Evolutionary conservation across 805 yeast genomes (phyloP), one percentile per base, ranked within the genome.

Genomic region (Saccharomycopsis synnaedendra): DNA sequence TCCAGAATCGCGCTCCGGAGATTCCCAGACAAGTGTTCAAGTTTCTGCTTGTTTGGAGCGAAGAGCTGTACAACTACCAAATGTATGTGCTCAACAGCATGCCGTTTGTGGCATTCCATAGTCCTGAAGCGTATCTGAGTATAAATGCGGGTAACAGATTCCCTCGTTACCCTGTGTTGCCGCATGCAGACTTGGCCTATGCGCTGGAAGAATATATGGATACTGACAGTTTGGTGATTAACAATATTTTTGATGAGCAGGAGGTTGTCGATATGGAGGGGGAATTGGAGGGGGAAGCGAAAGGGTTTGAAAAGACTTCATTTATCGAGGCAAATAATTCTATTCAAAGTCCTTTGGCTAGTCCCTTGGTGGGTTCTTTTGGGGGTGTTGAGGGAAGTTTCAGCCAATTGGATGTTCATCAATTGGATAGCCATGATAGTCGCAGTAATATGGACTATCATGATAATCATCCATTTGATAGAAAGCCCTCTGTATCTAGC

Each of bases 11-110:
- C 5, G 68, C 73, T 0, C 76, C 79, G 3, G 74, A 70, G 31
- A 60, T 73, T 6, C 58, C 64, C 32, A 57, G 74, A 38, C 78
- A 76, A n/a, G 54, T 64, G 29, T 71, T 64, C 57, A 71, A 64
- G 54, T 74, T 73, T 57, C 75, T 72, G 37, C 57, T 75, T 36
- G 62, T 67, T 3, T 57, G 69, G 47, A 71, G 72, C 47, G 70
- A 69, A 45, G 71, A 68, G 9, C 55, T 71, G 4, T 56, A 67
- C 19, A 66, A 67, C 39, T 64, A 59, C 19, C 61, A 57, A 40
- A 53, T 57, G 5, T 60, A 49, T 39, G 45, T 59, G n/a, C 55
- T 56, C 42, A 56, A 57, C 7, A 40, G 51, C 9, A 39, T 10
- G 32, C 40, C 11, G 4, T 51, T 34, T 32, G 41, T 41, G 11